Evolutionary conservation across 2,329 filamentous ascomycete genomes (phyloP).

Genomic region (Ophiosphaerella narmari): DNA sequence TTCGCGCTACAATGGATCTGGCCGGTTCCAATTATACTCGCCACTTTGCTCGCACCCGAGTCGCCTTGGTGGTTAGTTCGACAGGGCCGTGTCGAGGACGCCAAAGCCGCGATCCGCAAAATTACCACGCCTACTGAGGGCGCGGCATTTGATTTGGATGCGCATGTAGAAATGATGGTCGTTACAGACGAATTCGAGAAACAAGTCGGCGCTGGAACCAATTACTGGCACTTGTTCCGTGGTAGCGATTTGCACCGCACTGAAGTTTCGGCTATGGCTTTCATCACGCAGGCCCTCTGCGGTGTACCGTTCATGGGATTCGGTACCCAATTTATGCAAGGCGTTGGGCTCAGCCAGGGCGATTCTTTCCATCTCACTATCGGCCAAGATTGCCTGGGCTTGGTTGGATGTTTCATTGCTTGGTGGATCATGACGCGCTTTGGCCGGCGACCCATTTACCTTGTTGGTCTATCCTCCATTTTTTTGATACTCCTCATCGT

Average conservation of each 20-base stretch:
- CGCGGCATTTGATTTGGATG: conserved; percentile 44
- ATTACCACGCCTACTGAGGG: conserved; percentile 58
- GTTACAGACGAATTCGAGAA: conserved; percentile 80
- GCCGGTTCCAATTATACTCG: conserved; percentile 68
- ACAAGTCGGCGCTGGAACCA: conserved; percentile 66
- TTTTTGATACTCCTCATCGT: conserved; percentile 48
- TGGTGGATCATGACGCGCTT: conserved; percentile 79
- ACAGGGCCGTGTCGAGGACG: conserved; percentile 64
- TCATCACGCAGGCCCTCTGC: conserved; percentile 48
- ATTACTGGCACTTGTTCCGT: conserved; percentile 80
- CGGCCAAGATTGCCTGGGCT: conserved; percentile 26
- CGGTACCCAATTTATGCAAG: conserved; percentile 27
- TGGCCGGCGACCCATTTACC: conserved; percentile 74
- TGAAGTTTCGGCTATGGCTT: conserved; percentile 62
- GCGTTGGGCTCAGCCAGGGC: conserved; percentile 26
- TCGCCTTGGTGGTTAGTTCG: conserved; percentile 52
- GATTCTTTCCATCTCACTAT: conserved; percentile 31
- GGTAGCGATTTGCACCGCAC: conserved; percentile 78
- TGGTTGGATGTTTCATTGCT: conserved; percentile 68
- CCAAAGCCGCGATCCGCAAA: conserved; percentile 66
- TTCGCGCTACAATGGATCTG: conserved; percentile 77
- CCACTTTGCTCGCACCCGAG: conserved; percentile 70
- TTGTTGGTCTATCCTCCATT: conserved; percentile 59
- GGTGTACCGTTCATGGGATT: conserved; percentile 33
- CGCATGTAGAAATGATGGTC: conserved; percentile 83